A percentile compares a stretch with the other conserved stretches of the same genome.
Evolutionary conservation across 2,329 filamentous ascomycete species (phyloP).

Genomic region (Triangularia setosa): DNA sequence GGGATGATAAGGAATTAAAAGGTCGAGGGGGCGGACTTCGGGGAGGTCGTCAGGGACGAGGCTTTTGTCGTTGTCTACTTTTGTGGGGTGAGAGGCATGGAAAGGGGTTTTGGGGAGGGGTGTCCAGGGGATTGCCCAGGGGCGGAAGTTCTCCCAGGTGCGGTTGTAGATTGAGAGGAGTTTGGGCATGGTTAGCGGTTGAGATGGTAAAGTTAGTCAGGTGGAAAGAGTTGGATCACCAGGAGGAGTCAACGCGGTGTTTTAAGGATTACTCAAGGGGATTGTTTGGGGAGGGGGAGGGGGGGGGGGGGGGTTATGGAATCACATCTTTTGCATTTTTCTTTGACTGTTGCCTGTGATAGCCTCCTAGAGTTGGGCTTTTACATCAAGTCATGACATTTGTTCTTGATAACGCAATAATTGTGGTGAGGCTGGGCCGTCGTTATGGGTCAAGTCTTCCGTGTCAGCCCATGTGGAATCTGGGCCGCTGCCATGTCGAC

Average conservation of each 20-base stretch:
- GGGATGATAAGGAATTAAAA: not conserved
- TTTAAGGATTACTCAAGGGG: no score
- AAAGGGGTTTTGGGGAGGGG: not conserved
- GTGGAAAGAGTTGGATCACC: not conserved
- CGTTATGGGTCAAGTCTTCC: not conserved
- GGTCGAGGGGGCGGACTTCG: not conserved
- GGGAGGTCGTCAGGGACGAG: not conserved
- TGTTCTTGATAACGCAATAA: no score
- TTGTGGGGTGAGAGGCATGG: not conserved
- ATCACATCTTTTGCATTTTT: not conserved
- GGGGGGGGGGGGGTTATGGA: not conserved
- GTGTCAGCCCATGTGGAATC: not conserved
- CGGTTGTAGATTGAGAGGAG: not conserved
- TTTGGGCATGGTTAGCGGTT: not conserved
- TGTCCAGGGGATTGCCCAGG: not conserved
- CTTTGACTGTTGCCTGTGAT: not conserved
- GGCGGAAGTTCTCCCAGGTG: not conserved
- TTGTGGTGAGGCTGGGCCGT: not conserved
- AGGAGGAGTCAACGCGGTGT: no score
- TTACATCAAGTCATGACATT: not conserved
- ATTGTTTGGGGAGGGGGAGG: no score
- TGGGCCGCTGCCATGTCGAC: not conserved
- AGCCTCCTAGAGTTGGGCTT: not conserved
- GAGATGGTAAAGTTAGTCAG: not conserved
- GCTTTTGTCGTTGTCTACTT: not conserved